Evolutionary conservation across 768 basidiomycete species (phyloP).

Genomic region (Chalciporus sphaerocephalus): DNA sequence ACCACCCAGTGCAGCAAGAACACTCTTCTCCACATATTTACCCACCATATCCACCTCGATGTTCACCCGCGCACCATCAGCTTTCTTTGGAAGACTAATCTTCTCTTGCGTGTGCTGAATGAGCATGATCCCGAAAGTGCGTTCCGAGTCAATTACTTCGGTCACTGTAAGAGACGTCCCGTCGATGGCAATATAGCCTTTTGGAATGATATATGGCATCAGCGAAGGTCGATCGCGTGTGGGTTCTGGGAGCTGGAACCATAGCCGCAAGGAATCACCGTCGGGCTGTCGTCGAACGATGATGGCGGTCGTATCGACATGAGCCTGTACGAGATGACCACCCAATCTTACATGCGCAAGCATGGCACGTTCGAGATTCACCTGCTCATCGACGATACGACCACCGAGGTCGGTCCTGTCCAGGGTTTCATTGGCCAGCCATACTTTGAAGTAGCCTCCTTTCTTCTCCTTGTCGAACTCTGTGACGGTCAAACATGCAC

Average conservation of each 20-base stretch:
- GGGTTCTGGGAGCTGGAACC: constrained; percentile 68
- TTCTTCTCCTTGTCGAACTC: constrained; percentile 60
- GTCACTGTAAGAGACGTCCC: constrained; percentile 93
- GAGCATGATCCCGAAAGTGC: constrained; percentile 87
- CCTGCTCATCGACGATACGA: constrained; percentile 67
- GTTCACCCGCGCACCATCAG: constrained; percentile 78
- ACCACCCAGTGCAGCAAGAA: constrained; percentile 60
- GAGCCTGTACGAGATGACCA: constrained; percentile 98
- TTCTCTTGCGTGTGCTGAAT: constrained; percentile 91
- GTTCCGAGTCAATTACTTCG: constrained; percentile 55
- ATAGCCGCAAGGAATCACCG: constrained; percentile 83
- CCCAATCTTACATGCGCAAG: constrained; percentile 87
- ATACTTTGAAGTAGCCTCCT: constrained; percentile 87
- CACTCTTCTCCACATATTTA: constrained; percentile 86
- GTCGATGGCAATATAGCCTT: constrained; percentile 93
- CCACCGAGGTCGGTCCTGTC: constrained; percentile 90
- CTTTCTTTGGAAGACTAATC: constrained; percentile 75
- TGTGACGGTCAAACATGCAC: constrained; percentile 87
- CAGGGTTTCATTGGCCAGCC: constrained; percentile 94
- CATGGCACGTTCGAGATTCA: constrained; percentile 96
- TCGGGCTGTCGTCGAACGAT: constrained; percentile 63
- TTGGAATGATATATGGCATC: constrained; percentile 80
- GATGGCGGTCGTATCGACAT: constrained; percentile 86
- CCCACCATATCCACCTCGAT: constrained; percentile 95
- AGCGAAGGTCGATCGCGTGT: constrained; percentile 58